Base-by-base conservation (phyloP, 2,329 filamentous ascomycete genomes). In the Fusarium sp. region DNA sequence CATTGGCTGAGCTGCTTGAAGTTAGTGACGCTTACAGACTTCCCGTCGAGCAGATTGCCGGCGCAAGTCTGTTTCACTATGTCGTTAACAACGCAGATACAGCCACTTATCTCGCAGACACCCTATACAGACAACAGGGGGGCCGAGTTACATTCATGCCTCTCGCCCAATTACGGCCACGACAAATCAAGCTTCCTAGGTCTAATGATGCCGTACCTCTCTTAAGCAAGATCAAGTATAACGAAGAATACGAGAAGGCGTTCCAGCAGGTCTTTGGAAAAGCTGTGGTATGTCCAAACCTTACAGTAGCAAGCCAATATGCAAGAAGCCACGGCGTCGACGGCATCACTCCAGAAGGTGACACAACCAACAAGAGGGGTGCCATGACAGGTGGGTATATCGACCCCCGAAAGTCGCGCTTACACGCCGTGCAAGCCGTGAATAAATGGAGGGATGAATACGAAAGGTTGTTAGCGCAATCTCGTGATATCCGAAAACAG, bases 181-280 rank as follows among this genome's bases (percentile, higher is more conserved):
- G 90, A 63, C 86, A 89, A 21, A 83, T 89, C 56, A 95, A 95
- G 75, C 88, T 98, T 69, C 95, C 96, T 7, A 91, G 93, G 67
- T 93, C 94, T 1, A 93, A 91, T 72, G 95, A 98, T 81, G 95
- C 94, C 5, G 90, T 97, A 39, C 94, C 94, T 3, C 89, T 99
- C 76, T 86, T 98, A 63, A 92, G 91, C 78, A 97, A 97, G 82
- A 88, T 98, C 67, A 88, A 90, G 54, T 99, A 92, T 78, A 92
- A 98, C 57, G 78, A 87, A 4, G 86, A 84, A 69, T 98, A 92
- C 75, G 94, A 97, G 65, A 92, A 90, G 76, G 96, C 96, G 0
- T 96, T 99, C 80, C 91, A 93, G 78, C 95, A 98, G 79, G 94
- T 99, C 2, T 99, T 99, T 82, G 96, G 95, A 51, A 97, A 94